Conservation (phyloP, 2,329 filamentous ascomycete species). For the Pseudogymnoascus sp. region DNA sequence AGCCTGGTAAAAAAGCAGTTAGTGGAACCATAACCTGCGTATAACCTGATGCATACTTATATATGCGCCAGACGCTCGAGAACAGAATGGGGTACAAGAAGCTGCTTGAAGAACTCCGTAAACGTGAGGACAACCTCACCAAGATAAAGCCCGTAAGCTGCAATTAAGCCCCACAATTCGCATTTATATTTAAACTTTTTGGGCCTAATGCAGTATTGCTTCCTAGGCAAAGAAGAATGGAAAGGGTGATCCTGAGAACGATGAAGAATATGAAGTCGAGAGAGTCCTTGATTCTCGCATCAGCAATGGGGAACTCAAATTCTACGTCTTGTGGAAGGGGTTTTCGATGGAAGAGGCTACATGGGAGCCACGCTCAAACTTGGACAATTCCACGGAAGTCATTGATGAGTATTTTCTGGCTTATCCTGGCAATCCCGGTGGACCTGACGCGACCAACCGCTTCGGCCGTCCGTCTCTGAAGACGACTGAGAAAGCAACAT, state of each 20-base stretch:
- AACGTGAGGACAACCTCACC: neutral
- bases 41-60: neutral
- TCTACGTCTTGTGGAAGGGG: constrained; percentile 17
- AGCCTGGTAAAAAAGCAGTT: neutral
- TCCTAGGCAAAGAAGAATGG: neutral
- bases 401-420: constrained; percentile 8
- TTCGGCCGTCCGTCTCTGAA: neutral
- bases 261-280: constrained; percentile 14
- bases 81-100: neutral
- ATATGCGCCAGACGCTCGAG: neutral
- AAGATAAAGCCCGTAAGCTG: neutral
- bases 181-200: neutral
- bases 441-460: neutral
- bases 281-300: constrained; percentile 12
- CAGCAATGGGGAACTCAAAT: neutral
- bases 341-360: constrained; percentile 10
- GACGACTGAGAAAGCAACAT: neutral
- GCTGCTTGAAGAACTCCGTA: neutral
- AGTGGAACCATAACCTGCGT: neutral
- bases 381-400: constrained; percentile 9
- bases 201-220: neutral
- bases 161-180: neutral
- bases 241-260: neutral
- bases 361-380: constrained; percentile 16
- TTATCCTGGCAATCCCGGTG: neutral